Evolutionary conservation across 139 green algal species (phyloP), one percentile per base, ranked within the genome.

Genomic region (Pseudopediastrum boryanum): DNA sequence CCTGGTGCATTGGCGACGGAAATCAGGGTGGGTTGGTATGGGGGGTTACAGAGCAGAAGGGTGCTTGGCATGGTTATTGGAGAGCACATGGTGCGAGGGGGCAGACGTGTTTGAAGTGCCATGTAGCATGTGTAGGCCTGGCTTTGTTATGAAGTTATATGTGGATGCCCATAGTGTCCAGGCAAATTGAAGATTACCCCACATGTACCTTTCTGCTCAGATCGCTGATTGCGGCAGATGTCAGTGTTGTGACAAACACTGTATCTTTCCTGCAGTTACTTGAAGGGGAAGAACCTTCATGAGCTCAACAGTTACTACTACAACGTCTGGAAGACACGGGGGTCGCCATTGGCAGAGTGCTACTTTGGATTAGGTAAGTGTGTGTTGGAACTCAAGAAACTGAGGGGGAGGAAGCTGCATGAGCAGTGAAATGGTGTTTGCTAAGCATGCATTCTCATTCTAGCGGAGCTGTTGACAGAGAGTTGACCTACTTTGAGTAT

Each of bases 291-390:
- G 39, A 61, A 42, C 13, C 51, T 77, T 8, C 69, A 77, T 35
- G 50, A 77, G 69, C 33, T 77, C 27, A 77, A 77, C 33, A 36
- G 50, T 36, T 77, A 77, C 69, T 77, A 77, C 69, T 66, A 77
- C 50, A 77, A 56, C 52, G 69, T 77, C 23, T 77, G 69, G 69
- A 77, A 77, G 50, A 77, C 31, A 25, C 52, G 48, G 6, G 31
- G 10, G 9, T n/a, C 36, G 6, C 33, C 21, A 25, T 23, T 77
- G 33, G 33, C 69, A 31, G 69, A 77, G 48, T n/a, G n/a, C n/a
- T n/a, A n/a, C n/a, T n/a, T n/a, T n/a, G n/a, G n/a, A n/a, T n/a
- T n/a, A n/a, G n/a, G n/a, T n/a, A n/a, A n/a, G n/a, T n/a, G n/a
- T n/a, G n/a, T n/a, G n/a, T n/a, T n/a, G n/a, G n/a, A n/a, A n/a